Percentiles rank a stretch among this genome's conserved stretches.
These are phyloP conservation scores for Vigna mungo DNA, from an alignment of 306 rosid species.

Conservation along the genomic window DNA sequence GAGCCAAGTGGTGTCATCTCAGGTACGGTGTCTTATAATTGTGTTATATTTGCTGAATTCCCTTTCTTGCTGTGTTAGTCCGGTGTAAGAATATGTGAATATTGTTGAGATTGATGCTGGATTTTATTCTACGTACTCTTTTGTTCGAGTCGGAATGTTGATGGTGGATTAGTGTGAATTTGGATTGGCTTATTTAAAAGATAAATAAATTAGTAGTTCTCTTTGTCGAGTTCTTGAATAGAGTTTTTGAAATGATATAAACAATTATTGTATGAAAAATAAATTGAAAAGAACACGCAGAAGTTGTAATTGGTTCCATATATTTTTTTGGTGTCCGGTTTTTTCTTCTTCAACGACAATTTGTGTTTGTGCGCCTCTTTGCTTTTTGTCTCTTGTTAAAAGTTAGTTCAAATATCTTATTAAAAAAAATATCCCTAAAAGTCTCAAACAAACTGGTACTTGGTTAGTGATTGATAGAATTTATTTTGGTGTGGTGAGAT, in stretches of 20 bases:
- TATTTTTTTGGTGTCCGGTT: not conserved
- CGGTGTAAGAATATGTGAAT: not conserved
- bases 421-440: not conserved
- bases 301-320: not conserved
- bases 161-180: not conserved
- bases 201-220: not conserved
- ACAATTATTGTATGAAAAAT: no score
- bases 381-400: not conserved
- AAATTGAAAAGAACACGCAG: not conserved
- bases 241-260: no score
- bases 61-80: not conserved
- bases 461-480: not conserved
- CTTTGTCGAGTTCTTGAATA: not conserved
- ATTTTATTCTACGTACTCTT: not conserved
- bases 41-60: slow-evolving; percentile 4
- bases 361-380: not conserved
- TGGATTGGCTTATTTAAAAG: not conserved
- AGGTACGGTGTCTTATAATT: slow-evolving; percentile 54
- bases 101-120: not conserved
- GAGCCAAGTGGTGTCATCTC: slow-evolving; percentile 92
- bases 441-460: not conserved
- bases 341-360: not conserved
- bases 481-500: not conserved
- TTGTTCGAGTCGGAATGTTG: not conserved
- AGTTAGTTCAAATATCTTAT: not conserved